These are phyloP conservation scores for Penicillium sumatraense DNA, from an alignment of 2,329 filamentous ascomycete species.

Conservation along the genomic window DNA sequence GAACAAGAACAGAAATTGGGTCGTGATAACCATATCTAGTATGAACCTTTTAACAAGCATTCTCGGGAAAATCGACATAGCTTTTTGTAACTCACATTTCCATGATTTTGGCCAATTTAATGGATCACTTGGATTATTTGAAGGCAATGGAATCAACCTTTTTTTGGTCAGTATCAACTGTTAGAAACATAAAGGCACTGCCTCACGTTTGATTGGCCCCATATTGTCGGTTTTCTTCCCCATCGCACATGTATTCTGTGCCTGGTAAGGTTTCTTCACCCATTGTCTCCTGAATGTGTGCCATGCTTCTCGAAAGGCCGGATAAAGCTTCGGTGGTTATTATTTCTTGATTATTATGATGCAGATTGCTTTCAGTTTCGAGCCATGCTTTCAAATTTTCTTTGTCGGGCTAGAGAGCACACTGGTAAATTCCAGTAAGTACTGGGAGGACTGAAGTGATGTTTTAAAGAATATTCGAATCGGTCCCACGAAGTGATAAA, in stretches of 20 bases:
- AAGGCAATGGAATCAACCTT: constrained; percentile 22
- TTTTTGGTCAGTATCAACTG: not conserved
- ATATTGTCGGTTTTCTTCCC: not conserved
- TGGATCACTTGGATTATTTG: constrained; percentile 38
- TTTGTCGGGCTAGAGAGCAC: not conserved
- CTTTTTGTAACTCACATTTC: constrained; percentile 28
- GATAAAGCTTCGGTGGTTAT: too few species aligned
- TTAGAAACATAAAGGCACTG: not conserved
- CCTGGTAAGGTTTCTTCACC: not conserved
- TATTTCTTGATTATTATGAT: not conserved
- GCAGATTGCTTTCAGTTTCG: not conserved
- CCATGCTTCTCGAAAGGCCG: not conserved
- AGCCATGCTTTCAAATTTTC: not conserved
- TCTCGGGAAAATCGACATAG: not conserved
- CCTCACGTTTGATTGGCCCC: not conserved
- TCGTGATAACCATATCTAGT: constrained; percentile 15
- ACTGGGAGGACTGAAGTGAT: not conserved
- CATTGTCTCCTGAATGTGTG: not conserved
- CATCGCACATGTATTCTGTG: not conserved
- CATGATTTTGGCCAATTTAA: constrained; percentile 41
- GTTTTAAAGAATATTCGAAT: constrained; percentile 17
- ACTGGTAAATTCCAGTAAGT: not conserved
- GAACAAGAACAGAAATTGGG: constrained; percentile 37
- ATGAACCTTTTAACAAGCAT: not conserved
- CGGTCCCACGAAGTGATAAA: not conserved